Evolutionary conservation across 2,329 filamentous ascomycete genomes (phyloP).

Genomic region (Parascedosporium putredinis): DNA sequence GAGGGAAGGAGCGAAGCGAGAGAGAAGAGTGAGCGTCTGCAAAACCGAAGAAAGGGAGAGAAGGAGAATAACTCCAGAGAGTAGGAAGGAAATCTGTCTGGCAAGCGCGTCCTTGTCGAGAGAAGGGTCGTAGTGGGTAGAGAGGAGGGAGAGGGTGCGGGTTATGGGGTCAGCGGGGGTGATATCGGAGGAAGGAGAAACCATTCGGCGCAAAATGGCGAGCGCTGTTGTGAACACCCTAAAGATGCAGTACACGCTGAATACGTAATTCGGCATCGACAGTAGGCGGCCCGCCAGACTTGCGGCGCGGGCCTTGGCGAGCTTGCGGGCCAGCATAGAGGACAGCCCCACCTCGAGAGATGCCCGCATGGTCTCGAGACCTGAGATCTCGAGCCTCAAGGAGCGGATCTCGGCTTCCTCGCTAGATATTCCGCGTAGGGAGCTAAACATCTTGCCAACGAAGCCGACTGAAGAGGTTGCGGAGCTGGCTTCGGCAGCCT

Average conservation of each 20-base stretch:
- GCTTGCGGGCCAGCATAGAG: constrained; percentile 48
- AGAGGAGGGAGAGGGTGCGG: constrained; percentile 68
- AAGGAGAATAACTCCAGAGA: constrained; percentile 73
- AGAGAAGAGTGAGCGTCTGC: constrained; percentile 77
- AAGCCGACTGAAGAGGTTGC: constrained; percentile 41
- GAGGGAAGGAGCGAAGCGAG: constrained; percentile 62
- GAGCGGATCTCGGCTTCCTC: constrained; percentile 49
- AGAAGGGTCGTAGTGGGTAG: constrained; percentile 73
- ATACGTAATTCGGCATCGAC: constrained; percentile 52
- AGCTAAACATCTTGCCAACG: constrained; percentile 63
- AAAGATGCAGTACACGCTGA: constrained; percentile 77
- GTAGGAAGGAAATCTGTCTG: constrained; percentile 76
- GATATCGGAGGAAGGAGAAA: constrained; percentile 18
- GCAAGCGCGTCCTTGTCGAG: constrained; percentile 77
- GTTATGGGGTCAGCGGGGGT: constrained; percentile 73
- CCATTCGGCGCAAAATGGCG: constrained; percentile 52
- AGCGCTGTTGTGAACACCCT: constrained; percentile 64
- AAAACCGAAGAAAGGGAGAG: constrained; percentile 72
- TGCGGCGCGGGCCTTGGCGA: constrained; percentile 54
- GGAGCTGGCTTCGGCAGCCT: constrained; percentile 28
- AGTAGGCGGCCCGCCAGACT: constrained; percentile 57
- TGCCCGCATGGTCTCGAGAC: constrained; percentile 69
- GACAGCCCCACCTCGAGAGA: constrained; percentile 48
- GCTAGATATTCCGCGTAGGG: constrained; percentile 53
- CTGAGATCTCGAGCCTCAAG: constrained; percentile 65